phyloP scores from a whole-genome alignment of 352 stramenopile species.

The Pythium sukuiense region DNA sequence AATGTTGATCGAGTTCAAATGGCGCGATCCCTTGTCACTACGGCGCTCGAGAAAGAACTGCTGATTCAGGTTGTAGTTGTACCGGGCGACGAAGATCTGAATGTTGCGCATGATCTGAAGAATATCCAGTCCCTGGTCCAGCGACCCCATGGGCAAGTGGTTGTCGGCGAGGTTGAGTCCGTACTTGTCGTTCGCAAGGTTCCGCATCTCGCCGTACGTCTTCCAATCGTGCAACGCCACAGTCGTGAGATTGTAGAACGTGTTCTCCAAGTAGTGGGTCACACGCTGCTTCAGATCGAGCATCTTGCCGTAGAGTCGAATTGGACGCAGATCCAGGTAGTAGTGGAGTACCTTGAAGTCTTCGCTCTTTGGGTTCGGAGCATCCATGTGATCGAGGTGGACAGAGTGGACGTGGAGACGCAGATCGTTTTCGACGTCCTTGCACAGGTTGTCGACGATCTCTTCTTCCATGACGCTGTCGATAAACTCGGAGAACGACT shows the following conservation, averaged over 20 bases:
- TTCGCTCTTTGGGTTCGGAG: slow-evolving; percentile 79
- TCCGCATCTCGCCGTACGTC: slow-evolving; percentile 93
- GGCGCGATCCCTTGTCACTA: slow-evolving; percentile 89
- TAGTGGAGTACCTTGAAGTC: slow-evolving; percentile 85
- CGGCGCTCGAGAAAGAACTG: slow-evolving; percentile 94
- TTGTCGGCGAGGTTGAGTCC: slow-evolving; percentile 90
- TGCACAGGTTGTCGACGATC: slow-evolving; percentile 89
- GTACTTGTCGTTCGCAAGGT: slow-evolving; percentile 92
- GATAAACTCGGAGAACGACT: slow-evolving; percentile 76
- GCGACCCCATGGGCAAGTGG: slow-evolving; percentile 90
- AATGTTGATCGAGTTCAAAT: slow-evolving; percentile 94
- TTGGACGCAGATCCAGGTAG: slow-evolving; percentile 83
- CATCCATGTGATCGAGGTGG: slow-evolving; percentile 84
- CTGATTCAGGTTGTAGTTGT: slow-evolving; percentile 96
- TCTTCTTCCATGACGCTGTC: slow-evolving; percentile 85
- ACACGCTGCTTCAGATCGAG: slow-evolving; percentile 87
- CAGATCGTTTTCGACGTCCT: slow-evolving; percentile 93
- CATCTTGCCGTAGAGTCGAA: slow-evolving; percentile 88
- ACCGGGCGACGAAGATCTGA: slow-evolving; percentile 88
- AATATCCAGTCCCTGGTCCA: slow-evolving; percentile 93
- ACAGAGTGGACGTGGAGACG: slow-evolving; percentile 89
- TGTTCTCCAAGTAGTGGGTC: slow-evolving; percentile 92
- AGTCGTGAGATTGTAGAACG: slow-evolving; percentile 95
- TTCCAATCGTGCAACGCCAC: slow-evolving; percentile 95
- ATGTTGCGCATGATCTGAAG: slow-evolving; percentile 97